Evolutionary conservation across 768 basidiomycete genomes (phyloP), one percentile per base, ranked within the genome.

Genomic region (Psilocybe subaeruginosa): DNA sequence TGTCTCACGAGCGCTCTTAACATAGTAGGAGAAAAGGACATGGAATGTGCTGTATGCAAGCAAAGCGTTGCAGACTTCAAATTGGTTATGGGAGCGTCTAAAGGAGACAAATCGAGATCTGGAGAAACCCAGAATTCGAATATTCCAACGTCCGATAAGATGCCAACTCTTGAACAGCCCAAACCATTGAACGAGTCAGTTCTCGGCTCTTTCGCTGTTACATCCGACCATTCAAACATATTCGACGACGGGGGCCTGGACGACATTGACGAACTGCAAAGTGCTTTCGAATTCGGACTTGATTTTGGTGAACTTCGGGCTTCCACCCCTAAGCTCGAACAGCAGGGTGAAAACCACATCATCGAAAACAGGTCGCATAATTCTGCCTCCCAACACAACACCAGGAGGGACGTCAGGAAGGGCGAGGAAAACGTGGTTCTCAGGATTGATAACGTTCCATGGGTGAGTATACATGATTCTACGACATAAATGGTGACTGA

Each of bases 21-120:
- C 66, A 94, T 94, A 54, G 93, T 93, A 16, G 92, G 92, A 6
- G 92, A 95, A 73, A 94, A 93, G 70, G 89, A 91, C 60, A 91
- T 94, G 84, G 84, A 88, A 61, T 95, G 93, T 63, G 88, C 90
- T 16, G 88, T 92, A 31, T 95, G 92, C 75, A 88, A 87, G 67
- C 73, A 72, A 43, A 82, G 84, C 35, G 91, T 94, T 19, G 80
- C 78, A 31, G 86, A 91, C 69, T 94, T 94, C 71, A 82, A 84
- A 48, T 74, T 92, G 61, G 73, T 77, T 53, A 70, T 68, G 59
- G 65, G 60, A n/a, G 29, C 56, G n/a, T 62, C 61, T 6, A 64
- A 61, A 58, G 55, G 56, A 23, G 56, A 46, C 23, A 58, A 30
- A 37, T 43, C 45, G 23, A 23, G 23, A 23, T 23, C 23, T 23